Conservation (phyloP, 2,329 filamentous ascomycete species). For the Pezicula neosporulosa region DNA sequence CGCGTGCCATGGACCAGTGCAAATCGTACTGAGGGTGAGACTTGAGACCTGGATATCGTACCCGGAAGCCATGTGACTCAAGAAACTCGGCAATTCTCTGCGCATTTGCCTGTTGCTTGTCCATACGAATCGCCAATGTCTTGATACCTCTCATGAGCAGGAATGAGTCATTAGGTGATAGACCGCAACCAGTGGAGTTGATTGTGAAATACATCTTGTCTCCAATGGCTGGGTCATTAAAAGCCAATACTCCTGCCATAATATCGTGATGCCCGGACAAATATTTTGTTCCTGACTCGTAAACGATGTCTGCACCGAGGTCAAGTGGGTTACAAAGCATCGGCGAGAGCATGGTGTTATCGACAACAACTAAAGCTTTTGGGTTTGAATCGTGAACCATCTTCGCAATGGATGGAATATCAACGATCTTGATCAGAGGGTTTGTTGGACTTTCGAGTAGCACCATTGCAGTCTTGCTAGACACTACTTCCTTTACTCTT, state of each 20-base stretch:
- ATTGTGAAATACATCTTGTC: constrained; percentile 96
- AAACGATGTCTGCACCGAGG: constrained; percentile 91
- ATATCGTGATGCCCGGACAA: constrained; percentile 97
- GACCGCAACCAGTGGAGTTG: constrained; percentile 90
- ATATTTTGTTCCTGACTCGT: constrained; percentile 98
- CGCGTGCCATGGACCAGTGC: constrained; percentile 92
- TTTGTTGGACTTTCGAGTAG: constrained; percentile 96
- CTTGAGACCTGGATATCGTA: constrained; percentile 89
- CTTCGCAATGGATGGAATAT: constrained; percentile 76
- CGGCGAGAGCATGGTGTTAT: constrained; percentile 98
- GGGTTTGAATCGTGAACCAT: constrained; percentile 75
- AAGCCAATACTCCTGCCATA: constrained; percentile 95
- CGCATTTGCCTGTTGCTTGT: constrained; percentile 93
- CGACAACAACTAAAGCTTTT: constrained; percentile 80
- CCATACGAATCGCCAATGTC: constrained; percentile 96
- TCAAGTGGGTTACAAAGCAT: constrained; percentile 92
- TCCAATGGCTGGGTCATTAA: constrained; percentile 77
- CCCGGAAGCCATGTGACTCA: constrained; percentile 85
- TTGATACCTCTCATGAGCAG: constrained; percentile 94
- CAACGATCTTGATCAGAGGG: constrained; percentile 96
- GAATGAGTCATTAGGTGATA: constrained; percentile 95
- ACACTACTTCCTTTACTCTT: constrained; percentile 65
- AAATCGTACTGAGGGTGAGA: constrained; percentile 96
- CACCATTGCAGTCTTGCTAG: constrained; percentile 87
- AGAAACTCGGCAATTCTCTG: constrained; percentile 90